Conservation (phyloP, 345 rosid genomes). For the Punica granatum region DNA sequence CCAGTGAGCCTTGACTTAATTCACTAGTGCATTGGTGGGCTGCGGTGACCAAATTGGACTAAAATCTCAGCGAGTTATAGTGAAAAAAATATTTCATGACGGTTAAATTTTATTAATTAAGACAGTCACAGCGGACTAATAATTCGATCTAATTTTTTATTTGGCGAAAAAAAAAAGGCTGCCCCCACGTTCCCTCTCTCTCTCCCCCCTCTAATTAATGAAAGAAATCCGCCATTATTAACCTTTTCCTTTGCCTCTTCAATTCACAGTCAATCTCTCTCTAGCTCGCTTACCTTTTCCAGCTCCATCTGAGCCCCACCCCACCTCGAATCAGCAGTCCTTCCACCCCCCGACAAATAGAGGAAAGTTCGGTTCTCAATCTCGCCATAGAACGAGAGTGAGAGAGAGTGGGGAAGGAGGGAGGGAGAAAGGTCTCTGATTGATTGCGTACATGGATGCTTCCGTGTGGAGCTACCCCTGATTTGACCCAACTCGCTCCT, state of each 20-base stretch:
- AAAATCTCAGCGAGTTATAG: too few species aligned
- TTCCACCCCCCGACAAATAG: not conserved
- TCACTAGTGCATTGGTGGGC: too few species aligned
- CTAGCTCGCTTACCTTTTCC: not conserved
- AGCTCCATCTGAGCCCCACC: not conserved
- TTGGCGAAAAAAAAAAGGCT: too few species aligned
- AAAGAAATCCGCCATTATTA: not conserved
- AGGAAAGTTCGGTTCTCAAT: not conserved
- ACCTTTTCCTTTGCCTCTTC: not conserved
- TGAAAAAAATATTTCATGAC: too few species aligned
- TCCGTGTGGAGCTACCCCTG: not conserved
- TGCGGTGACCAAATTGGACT: too few species aligned
- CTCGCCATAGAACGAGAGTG: too few species aligned
- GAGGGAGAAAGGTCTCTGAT: too few species aligned
- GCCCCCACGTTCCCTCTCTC: not conserved
- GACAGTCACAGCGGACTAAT: too few species aligned
- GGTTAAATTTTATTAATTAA: too few species aligned
- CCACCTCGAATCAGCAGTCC: not conserved
- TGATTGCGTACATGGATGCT: not conserved
- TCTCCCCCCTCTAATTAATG: not conserved
- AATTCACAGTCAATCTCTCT: not conserved
- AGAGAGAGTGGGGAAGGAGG: too few species aligned
- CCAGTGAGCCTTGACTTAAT: too few species aligned
- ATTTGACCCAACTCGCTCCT: not conserved
- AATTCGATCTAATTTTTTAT: too few species aligned